Conservation (phyloP, 352 stramenopile genomes). For the Saprolegnia parasitica region DNA sequence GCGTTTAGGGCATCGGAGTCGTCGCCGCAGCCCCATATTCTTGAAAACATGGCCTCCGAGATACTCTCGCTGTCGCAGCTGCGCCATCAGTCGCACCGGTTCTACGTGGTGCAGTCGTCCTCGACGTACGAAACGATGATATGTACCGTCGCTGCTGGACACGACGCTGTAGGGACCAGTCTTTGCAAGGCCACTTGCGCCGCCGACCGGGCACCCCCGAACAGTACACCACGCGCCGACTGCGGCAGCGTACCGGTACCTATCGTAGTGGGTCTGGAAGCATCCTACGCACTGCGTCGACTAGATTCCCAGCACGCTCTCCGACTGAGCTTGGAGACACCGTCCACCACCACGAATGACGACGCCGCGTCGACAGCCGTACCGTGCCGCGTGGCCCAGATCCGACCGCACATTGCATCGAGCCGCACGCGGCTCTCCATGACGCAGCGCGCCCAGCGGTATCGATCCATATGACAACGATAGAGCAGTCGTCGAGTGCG, state of each 20-base stretch:
- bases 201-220: background rate
- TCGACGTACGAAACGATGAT: background rate
- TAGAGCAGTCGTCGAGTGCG: background rate
- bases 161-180: background rate
- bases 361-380: slow-evolving; percentile 1
- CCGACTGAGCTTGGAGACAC: slow-evolving; percentile 3
- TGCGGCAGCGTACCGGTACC: slow-evolving; percentile 3
- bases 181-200: slow-evolving; percentile 1
- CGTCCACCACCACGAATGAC: background rate
- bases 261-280: too few relatives aligned
- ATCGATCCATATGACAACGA: background rate
- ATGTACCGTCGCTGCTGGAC: background rate
- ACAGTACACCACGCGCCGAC: background rate
- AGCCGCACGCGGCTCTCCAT: slow-evolving; percentile 72
- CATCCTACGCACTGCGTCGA: too few relatives aligned
- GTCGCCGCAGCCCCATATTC: background rate
- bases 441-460: slow-evolving; percentile 63
- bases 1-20: background rate
- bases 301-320: slow-evolving; percentile 3
- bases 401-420: slow-evolving; percentile 79
- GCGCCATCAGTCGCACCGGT: slow-evolving; percentile 8
- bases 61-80: slow-evolving; percentile 7
- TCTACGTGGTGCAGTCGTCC: slow-evolving; percentile 9
- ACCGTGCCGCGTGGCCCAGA: slow-evolving; percentile 39
- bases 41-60: background rate